Percentiles rank a stretch among this genome's conserved stretches.
Evolutionary conservation across 106 monocot species (phyloP).

Genomic region (Triglochin maritima): DNA sequence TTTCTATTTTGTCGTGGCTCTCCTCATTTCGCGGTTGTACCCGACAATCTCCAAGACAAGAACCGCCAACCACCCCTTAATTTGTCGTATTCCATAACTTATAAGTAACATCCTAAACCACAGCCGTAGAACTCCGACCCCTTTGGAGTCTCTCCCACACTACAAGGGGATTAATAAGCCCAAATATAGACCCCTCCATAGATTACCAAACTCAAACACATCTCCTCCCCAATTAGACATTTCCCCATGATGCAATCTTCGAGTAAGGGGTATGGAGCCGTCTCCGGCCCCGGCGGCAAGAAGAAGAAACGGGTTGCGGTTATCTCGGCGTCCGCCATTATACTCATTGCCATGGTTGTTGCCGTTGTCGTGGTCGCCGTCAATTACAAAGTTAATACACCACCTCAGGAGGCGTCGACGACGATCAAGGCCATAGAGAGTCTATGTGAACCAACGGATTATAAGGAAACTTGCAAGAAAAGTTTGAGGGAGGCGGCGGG

Average conservation of each 20-base stretch:
- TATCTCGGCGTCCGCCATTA: constrained; percentile 17
- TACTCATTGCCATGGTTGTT: constrained; percentile 37
- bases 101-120: background rate
- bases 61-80: background rate
- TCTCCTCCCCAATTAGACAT: background rate
- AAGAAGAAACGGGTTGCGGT: constrained; percentile 13
- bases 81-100: background rate
- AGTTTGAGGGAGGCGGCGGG: constrained; percentile 23
- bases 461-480: constrained; percentile 25
- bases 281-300: background rate
- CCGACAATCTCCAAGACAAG: background rate
- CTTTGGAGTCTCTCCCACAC: too few species aligned
- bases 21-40: background rate
- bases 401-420: background rate
- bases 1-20: background rate
- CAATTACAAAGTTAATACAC: background rate
- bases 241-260: constrained; percentile 10
- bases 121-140: background rate
- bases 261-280: background rate
- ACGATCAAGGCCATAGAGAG: constrained; percentile 34
- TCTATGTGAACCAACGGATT: constrained; percentile 61
- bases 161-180: background rate
- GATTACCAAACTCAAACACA: too few species aligned
- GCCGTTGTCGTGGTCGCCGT: constrained; percentile 16
- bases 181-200: background rate